Conservation (phyloP, 129 eudicot genomes). For the Flaveria robusta region DNA sequence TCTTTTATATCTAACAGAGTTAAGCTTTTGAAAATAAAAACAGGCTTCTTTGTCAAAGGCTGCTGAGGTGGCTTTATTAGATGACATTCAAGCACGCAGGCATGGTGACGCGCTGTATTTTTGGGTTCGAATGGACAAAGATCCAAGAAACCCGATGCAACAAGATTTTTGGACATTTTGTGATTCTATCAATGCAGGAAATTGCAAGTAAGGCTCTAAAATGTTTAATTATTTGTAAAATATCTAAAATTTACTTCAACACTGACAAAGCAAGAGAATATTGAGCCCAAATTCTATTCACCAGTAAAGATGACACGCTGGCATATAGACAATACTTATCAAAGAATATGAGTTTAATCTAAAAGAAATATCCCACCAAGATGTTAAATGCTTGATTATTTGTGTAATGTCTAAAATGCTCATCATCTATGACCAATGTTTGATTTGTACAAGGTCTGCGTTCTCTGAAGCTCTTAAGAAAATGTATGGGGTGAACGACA, state of each 20-base stretch:
- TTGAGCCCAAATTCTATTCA: too few relatives aligned
- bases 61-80: constrained; percentile 72
- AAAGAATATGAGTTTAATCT: background rate
- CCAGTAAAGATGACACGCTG: too few relatives aligned
- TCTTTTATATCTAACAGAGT: constrained; percentile 23
- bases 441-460: constrained; percentile 57
- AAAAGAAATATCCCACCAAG: background rate
- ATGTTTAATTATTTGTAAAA: background rate
- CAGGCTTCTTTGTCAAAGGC: constrained; percentile 77
- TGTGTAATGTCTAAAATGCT: constrained; percentile 14
- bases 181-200: constrained; percentile 95
- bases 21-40: constrained; percentile 15
- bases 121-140: constrained; percentile 87
- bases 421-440: constrained; percentile 8
- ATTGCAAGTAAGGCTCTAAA: constrained; percentile 77
- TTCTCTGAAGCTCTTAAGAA: constrained; percentile 75
- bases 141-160: constrained; percentile 71
- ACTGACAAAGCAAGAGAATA: background rate
- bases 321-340: too few relatives aligned
- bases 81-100: constrained; percentile 66
- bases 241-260: background rate
- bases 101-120: constrained; percentile 87
- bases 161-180: constrained; percentile 98
- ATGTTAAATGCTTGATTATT: constrained; percentile 12
- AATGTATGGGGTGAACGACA: constrained; percentile 79